A percentile compares a stretch with the other conserved stretches of the same genome.
Evolutionary conservation across 148 eudicot genomes (phyloP).

Genomic region (Silene conica): DNA sequence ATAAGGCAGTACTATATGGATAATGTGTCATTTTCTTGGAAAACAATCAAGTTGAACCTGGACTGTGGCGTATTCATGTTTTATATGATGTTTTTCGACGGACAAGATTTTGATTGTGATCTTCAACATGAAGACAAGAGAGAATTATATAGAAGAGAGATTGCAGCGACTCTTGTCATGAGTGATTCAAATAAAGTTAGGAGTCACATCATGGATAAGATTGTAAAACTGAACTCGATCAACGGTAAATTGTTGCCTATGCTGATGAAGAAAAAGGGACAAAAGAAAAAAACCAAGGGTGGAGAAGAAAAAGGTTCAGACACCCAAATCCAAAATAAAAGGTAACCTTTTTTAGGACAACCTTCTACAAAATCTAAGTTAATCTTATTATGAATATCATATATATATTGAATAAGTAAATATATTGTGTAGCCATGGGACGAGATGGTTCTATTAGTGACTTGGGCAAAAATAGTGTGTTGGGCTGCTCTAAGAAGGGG

Average conservation of each 20-base stretch:
- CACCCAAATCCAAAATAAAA: no score
- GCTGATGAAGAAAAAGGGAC: no score
- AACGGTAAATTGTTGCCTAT: background rate
- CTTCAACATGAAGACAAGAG: background rate
- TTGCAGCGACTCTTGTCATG: background rate
- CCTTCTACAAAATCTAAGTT: no score
- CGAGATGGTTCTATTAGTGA: background rate
- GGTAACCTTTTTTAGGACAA: no score
- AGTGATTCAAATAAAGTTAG: no score
- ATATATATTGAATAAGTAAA: no score
- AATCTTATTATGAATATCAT: no score
- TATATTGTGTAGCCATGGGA: background rate
- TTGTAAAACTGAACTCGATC: background rate
- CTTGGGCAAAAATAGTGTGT: background rate
- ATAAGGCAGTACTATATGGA: no score
- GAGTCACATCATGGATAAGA: background rate
- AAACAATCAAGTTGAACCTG: background rate
- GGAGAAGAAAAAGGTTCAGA: no score
- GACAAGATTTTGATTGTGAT: background rate
- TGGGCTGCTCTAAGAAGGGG: background rate
- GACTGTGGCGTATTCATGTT: background rate
- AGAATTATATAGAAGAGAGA: background rate
- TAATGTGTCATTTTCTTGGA: no score
- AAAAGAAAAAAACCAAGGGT: no score
- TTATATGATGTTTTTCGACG: background rate